Conservation (phyloP, 106 monocot genomes). For the Apostasia shenzhenica region DNA sequence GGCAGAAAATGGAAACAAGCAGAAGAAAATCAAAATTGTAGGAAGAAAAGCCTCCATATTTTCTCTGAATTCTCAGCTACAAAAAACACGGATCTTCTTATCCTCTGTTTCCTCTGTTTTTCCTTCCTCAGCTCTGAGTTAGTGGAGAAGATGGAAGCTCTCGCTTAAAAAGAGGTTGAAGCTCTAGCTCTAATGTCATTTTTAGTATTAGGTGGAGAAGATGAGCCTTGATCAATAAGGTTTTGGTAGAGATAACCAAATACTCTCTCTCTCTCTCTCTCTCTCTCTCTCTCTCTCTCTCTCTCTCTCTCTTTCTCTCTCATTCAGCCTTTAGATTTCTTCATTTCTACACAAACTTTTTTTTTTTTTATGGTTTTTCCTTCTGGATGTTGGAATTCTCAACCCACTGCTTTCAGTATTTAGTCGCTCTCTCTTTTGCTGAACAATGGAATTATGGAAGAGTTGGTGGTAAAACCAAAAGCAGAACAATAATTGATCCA, state of each 20-base stretch:
- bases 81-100: background rate
- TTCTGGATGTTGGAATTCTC: background rate
- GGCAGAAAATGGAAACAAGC: slow-evolving; percentile 14
- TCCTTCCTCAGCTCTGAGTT: background rate
- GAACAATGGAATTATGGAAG: background rate
- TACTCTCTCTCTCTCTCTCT: background rate
- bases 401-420: slow-evolving; percentile 2
- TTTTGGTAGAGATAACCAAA: slow-evolving; percentile 12
- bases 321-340: background rate
- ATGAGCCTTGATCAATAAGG: slow-evolving; percentile 39
- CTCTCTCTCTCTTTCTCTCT: background rate
- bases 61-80: background rate
- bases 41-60: slow-evolving; percentile 3
- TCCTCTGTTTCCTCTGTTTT: background rate
- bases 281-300: background rate
- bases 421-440: slow-evolving; percentile 9
- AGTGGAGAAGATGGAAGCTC: slow-evolving; percentile 10
- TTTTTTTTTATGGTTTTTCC: background rate
- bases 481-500: background rate
- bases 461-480: background rate
- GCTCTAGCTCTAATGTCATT: slow-evolving; percentile 43
- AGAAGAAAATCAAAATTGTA: slow-evolving; percentile 7
- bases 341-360: slow-evolving; percentile 10
- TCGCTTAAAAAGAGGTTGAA: slow-evolving; percentile 21
- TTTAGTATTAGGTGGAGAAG: slow-evolving; percentile 44